Evolutionary conservation across 768 basidiomycete species (phyloP).

Genomic region (Asterophora lycoperdoides): DNA sequence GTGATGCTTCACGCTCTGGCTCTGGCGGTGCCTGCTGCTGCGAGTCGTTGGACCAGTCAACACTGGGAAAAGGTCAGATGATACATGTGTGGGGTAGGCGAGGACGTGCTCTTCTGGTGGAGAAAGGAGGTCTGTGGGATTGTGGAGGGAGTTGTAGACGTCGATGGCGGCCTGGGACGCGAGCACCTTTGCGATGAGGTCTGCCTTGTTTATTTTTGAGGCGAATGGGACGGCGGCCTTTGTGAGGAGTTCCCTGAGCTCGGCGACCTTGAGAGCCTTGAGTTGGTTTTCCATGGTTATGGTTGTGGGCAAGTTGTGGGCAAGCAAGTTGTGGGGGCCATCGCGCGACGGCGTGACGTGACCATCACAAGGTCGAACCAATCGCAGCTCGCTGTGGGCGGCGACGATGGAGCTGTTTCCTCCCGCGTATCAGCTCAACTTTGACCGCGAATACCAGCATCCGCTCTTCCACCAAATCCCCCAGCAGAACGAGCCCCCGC

Average conservation of each 20-base stretch:
- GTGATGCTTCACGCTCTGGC: too few species aligned
- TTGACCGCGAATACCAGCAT: conserved; percentile 24
- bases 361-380: conserved; percentile 31
- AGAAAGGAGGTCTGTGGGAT: conserved; percentile 18
- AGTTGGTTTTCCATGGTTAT: conserved; percentile 35
- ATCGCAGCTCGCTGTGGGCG: conserved; percentile 39
- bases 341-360: conserved; percentile 19
- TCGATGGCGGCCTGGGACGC: conserved; percentile 47
- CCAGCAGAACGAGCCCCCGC: conserved; percentile 17
- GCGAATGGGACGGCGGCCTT: conserved; percentile 46
- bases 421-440: conserved; percentile 47
- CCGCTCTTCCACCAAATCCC: conserved; percentile 19
- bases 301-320: conserved; percentile 23
- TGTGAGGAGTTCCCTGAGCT: conserved; percentile 60
- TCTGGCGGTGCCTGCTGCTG: conserved; percentile 15
- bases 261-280: conserved; percentile 67
- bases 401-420: conserved; percentile 48
- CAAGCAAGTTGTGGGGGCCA: too few species aligned
- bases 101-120: conserved; percentile 26
- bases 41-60: conserved; percentile 39
- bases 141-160: conserved; percentile 41
- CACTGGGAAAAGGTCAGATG: conserved; percentile 22
- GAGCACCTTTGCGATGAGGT: conserved; percentile 61
- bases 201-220: conserved; percentile 59
- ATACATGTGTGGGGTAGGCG: background rate